Percentiles rank a stretch among this genome's conserved stretches.
These are phyloP conservation scores for Zarea fungicola DNA, from an alignment of 2,329 filamentous ascomycete genomes.

Conservation along the genomic window DNA sequence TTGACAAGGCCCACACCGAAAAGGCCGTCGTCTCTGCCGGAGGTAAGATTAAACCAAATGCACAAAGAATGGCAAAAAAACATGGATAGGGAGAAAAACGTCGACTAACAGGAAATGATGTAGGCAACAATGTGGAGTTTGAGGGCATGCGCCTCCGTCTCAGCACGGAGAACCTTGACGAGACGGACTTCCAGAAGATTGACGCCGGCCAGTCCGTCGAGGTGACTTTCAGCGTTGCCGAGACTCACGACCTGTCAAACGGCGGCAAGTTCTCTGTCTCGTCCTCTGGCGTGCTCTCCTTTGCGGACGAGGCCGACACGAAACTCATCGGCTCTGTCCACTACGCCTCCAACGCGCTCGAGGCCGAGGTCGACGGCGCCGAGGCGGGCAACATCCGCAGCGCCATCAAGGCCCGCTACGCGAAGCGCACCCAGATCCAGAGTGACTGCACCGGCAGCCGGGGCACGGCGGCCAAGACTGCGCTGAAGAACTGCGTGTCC, in stretches of 20 bases:
- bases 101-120: neutral
- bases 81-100: neutral
- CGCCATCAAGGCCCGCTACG: slow-evolving; percentile 29
- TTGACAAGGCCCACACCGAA: slow-evolving; percentile 43
- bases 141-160: slow-evolving; percentile 46
- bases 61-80: neutral
- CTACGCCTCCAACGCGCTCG: slow-evolving; percentile 53
- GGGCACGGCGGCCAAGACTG: neutral
- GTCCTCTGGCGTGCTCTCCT: slow-evolving; percentile 51
- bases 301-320: slow-evolving; percentile 46
- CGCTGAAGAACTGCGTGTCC: slow-evolving; percentile 41
- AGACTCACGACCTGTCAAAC: slow-evolving; percentile 46
- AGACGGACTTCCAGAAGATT: slow-evolving; percentile 47
- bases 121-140: slow-evolving; percentile 25
- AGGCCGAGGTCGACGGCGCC: slow-evolving; percentile 43
- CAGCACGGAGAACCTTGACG: slow-evolving; percentile 35
- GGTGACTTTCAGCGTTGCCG: slow-evolving; percentile 49
- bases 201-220: slow-evolving; percentile 44
- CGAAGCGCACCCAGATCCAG: slow-evolving; percentile 43
- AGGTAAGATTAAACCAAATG: neutral
- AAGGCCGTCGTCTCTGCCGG: slow-evolving; percentile 6
- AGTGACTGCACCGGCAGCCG: slow-evolving; percentile 32
- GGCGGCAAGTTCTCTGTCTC: slow-evolving; percentile 53
- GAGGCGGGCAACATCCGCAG: slow-evolving; percentile 42
- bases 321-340: slow-evolving; percentile 49